A percentile compares a stretch with the other conserved stretches of the same genome.
Evolutionary conservation across 768 basidiomycete genomes (phyloP).

Genomic region (Cantharellus anzutake): DNA sequence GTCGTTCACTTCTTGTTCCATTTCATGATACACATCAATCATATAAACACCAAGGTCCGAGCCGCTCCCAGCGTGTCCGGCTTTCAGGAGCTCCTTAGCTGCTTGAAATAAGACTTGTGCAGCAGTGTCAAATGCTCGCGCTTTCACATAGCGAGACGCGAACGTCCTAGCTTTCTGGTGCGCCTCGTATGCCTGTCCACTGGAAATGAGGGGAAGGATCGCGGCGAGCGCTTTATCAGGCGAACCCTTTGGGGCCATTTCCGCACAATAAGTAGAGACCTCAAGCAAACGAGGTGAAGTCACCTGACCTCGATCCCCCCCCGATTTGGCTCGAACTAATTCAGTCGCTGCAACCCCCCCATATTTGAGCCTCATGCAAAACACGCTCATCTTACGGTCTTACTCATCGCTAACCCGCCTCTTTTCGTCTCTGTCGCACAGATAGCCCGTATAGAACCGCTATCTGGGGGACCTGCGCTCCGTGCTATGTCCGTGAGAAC

Average conservation of each 20-base stretch:
- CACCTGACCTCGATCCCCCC: not conserved
- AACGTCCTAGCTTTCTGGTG: conserved; percentile 96
- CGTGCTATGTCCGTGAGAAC: not conserved
- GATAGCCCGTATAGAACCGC: too few species aligned
- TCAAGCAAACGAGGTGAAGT: not conserved
- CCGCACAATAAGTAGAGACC: not conserved
- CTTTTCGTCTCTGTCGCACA: too few species aligned
- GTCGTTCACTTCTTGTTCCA: conserved; percentile 51
- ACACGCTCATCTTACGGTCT: not conserved
- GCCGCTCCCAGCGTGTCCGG: conserved; percentile 75
- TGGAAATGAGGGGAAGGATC: conserved; percentile 50
- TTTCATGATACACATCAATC: conserved; percentile 65
- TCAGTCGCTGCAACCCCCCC: too few species aligned
- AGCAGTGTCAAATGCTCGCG: conserved; percentile 61
- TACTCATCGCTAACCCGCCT: not conserved
- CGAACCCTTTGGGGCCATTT: not conserved
- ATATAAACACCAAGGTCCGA: conserved; percentile 67
- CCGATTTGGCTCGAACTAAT: too few species aligned
- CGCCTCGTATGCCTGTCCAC: conserved; percentile 69
- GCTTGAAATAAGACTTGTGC: conserved; percentile 88
- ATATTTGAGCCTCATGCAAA: not conserved
- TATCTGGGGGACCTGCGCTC: not conserved
- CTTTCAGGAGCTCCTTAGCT: conserved; percentile 73
- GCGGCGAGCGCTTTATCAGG: conserved; percentile 41
- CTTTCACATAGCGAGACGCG: conserved; percentile 70